These are phyloP conservation scores for Vaccinium darrowii DNA, from an alignment of 148 eudicot genomes.

Conservation along the genomic window DNA sequence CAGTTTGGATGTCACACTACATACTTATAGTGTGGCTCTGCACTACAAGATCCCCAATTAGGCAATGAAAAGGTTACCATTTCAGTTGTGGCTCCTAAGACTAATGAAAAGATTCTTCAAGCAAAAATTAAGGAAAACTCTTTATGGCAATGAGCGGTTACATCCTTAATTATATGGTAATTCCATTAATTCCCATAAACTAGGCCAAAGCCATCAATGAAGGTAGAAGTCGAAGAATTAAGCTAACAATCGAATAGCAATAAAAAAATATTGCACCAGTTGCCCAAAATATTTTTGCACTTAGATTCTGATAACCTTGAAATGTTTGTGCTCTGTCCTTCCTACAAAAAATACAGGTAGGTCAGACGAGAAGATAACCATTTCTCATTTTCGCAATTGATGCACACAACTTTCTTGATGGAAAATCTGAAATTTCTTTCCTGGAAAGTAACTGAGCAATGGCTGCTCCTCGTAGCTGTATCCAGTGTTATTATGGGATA, in stretches of 20 bases:
- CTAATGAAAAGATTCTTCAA: background rate
- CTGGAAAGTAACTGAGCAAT: background rate
- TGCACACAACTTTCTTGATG: background rate
- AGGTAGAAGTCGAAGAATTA: background rate
- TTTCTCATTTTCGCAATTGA: background rate
- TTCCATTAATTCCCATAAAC: background rate
- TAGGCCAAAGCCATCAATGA: background rate
- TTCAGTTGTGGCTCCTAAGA: too few species aligned
- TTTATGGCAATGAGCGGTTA: background rate
- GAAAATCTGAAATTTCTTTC: background rate
- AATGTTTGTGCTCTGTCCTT: constrained; percentile 8
- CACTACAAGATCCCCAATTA: too few species aligned
- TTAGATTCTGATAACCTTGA: background rate
- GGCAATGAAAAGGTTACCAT: too few species aligned
- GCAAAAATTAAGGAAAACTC: background rate
- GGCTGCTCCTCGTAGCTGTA: constrained; percentile 11
- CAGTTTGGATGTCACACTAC: too few species aligned
- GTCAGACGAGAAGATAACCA: background rate
- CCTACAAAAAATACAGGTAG: background rate
- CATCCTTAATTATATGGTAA: background rate
- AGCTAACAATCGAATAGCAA: background rate
- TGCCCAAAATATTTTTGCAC: background rate
- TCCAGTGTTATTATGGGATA: constrained; percentile 19
- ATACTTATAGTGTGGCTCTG: too few species aligned
- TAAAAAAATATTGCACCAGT: background rate